These are phyloP conservation scores for Pythium rhizo-oryzae DNA, from an alignment of 352 stramenopile genomes.

Conservation along the genomic window DNA sequence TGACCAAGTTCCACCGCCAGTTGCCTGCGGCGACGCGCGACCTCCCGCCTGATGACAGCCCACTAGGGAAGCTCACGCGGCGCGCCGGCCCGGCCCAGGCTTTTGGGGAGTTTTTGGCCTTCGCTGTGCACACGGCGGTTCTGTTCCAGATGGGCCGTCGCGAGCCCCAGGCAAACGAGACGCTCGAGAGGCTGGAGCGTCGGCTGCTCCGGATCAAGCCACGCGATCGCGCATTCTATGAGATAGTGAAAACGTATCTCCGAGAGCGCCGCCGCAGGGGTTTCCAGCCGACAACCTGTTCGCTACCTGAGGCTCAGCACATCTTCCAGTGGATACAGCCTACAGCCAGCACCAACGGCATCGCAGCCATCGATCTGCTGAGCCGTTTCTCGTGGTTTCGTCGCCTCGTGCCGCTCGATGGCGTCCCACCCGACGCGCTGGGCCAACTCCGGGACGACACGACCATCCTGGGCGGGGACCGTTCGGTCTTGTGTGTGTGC, in stretches of 20 bases:
- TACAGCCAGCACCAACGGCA: not conserved
- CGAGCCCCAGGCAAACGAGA: not conserved
- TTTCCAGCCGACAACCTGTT: not conserved
- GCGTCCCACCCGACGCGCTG: not conserved
- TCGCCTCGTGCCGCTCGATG: not conserved
- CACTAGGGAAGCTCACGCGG: not conserved
- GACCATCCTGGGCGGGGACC: not conserved
- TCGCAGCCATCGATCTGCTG: not conserved
- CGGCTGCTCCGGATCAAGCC: no score
- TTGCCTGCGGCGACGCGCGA: not conserved
- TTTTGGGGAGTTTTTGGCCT: constrained; percentile 1
- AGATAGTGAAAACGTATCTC: not conserved
- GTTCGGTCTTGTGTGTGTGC: not conserved
- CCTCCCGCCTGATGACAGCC: not conserved
- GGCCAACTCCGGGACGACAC: not conserved
- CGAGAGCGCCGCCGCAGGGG: not conserved
- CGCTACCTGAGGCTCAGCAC: not conserved
- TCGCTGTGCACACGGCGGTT: not conserved
- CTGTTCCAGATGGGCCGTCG: no score
- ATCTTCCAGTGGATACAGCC: not conserved
- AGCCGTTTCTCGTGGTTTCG: not conserved
- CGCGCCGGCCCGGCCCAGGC: not conserved
- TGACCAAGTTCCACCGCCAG: constrained; percentile 14
- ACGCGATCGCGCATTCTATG: not conserved
- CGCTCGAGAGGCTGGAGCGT: no score